Evolutionary conservation across 768 basidiomycete species (phyloP).

Genomic region (Nevesoporus exiguus): DNA sequence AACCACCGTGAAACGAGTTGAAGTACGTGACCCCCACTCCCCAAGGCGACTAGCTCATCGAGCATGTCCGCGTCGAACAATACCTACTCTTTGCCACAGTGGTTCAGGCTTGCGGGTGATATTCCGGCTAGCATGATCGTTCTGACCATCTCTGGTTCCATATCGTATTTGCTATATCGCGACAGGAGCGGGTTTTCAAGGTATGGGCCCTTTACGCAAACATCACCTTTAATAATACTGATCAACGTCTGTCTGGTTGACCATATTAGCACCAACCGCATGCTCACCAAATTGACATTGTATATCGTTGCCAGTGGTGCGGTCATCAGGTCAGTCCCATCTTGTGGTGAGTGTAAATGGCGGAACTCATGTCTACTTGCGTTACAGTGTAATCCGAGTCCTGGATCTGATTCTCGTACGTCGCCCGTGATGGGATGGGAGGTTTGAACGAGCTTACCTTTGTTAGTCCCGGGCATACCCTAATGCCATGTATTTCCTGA

Average conservation of each 20-base stretch:
- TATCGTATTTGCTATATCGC: neutral
- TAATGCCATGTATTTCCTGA: neutral
- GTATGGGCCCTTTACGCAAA: neutral
- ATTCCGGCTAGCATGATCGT: neutral
- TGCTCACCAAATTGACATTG: neutral
- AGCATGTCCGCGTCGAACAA: neutral
- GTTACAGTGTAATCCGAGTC: neutral
- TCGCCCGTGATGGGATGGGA: neutral
- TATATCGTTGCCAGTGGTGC: conserved; percentile 3
- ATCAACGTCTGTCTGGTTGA: neutral
- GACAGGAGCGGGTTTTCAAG: neutral
- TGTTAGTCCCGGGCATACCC: neutral
- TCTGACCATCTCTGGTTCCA: neutral
- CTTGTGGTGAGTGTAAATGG: neutral
- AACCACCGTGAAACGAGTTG: neutral
- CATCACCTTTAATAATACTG: neutral
- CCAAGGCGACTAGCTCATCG: neutral
- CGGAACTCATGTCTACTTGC: neutral
- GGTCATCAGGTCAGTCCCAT: neutral
- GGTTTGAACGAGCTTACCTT: neutral
- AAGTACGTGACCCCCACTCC: neutral
- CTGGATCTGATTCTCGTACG: conserved; percentile 1
- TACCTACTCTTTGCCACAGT: neutral
- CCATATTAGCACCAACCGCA: neutral
- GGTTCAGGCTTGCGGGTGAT: neutral